Conservation (phyloP, 148 eudicot genomes). For the Rhododendron griersonianum region DNA sequence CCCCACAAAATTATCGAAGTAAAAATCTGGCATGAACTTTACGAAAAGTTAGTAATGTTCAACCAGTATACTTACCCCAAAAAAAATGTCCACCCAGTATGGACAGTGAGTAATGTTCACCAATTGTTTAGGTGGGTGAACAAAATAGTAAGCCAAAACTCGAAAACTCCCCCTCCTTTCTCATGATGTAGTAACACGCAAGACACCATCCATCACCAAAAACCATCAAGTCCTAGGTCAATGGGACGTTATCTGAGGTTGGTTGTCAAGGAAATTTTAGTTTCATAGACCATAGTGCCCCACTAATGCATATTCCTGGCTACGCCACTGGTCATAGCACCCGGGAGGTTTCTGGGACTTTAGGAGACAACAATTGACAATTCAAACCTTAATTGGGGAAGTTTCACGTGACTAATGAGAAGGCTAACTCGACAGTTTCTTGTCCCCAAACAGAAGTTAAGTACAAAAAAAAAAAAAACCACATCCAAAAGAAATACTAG, state of each 20-base stretch:
- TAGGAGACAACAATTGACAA: not conserved
- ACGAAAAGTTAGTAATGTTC: not conserved
- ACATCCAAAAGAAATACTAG: not conserved
- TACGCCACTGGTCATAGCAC: not conserved
- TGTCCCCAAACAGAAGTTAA: not conserved
- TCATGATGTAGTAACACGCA: no score
- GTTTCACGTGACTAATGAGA: not conserved
- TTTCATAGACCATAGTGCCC: not conserved
- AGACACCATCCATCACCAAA: not conserved
- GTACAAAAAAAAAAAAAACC: not conserved
- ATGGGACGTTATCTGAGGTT: not conserved
- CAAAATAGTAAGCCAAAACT: not conserved
- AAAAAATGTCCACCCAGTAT: not conserved
- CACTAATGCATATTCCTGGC: not conserved
- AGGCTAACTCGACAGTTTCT: not conserved
- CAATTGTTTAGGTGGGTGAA: no score
- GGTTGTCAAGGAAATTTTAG: not conserved
- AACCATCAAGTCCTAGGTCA: not conserved
- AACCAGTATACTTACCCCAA: not conserved
- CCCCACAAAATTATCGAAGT: not conserved
- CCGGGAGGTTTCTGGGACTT: not conserved
- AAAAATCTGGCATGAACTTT: not conserved
- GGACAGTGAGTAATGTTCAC: not conserved
- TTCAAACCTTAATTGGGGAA: not conserved
- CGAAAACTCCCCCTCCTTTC: no score